These are phyloP conservation scores for Plasmopara halstedii DNA, from an alignment of 352 stramenopile species.

Conservation along the genomic window DNA sequence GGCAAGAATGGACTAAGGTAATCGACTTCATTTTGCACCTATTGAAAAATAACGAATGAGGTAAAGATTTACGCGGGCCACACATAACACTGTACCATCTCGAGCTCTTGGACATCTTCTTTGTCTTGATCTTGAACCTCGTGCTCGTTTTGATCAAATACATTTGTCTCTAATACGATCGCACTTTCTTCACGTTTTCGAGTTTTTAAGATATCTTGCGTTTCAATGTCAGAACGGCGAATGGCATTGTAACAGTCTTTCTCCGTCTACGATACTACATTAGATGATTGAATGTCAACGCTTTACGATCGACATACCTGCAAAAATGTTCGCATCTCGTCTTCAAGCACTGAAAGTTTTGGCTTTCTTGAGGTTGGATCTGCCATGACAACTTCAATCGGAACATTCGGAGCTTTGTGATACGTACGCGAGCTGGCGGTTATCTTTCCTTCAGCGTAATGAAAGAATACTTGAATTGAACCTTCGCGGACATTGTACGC, in stretches of 20 bases:
- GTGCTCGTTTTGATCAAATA: constrained; percentile 75
- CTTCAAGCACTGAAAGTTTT: constrained; percentile 69
- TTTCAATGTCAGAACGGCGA: constrained; percentile 84
- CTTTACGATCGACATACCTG: constrained; percentile 24
- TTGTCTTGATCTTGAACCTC: constrained; percentile 52
- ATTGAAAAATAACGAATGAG: background rate
- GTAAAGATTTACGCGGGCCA: background rate
- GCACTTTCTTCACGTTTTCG: constrained; percentile 83
- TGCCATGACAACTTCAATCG: constrained; percentile 65
- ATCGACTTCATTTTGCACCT: constrained; percentile 80
- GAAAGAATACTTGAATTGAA: constrained; percentile 83
- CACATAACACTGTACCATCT: background rate
- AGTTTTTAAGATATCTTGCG: constrained; percentile 86
- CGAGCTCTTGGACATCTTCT: constrained; percentile 55
- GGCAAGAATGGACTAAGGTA: constrained; percentile 93
- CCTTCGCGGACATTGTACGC: constrained; percentile 88
- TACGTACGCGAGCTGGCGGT: constrained; percentile 75
- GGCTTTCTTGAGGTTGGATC: constrained; percentile 56
- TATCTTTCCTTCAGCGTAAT: constrained; percentile 91
- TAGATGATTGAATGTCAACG: background rate
- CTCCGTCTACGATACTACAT: constrained; percentile 35
- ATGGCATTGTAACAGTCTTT: constrained; percentile 89
- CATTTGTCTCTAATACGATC: constrained; percentile 76
- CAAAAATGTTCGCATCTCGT: constrained; percentile 53
- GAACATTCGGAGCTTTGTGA: constrained; percentile 60